Evolutionary conservation across 495 filamentous ascomycete genomes (phyloP).

Genomic region (Trichoderma erinaceum): DNA sequence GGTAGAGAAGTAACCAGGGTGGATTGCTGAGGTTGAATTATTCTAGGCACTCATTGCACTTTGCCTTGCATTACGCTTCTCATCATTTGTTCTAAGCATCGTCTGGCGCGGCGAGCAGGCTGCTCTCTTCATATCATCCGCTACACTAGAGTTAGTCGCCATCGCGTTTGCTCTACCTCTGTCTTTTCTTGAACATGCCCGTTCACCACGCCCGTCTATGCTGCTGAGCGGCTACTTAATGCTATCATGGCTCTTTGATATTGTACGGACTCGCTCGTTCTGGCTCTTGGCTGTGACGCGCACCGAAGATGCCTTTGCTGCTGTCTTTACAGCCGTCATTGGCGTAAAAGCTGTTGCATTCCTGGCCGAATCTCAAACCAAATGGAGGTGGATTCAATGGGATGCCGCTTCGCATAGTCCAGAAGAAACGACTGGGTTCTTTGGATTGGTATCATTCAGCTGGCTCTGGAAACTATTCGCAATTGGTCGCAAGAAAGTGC

Average conservation of each 20-base stretch:
- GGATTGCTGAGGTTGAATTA: conserved; percentile 24
- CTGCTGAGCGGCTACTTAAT: conserved; percentile 56
- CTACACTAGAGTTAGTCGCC: conserved; percentile 21
- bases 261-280: conserved; percentile 48
- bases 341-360: conserved; percentile 45
- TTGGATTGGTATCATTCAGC: conserved; percentile 46
- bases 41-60: background rate
- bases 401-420: conserved; percentile 42
- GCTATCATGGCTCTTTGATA: conserved; percentile 53
- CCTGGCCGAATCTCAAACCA: conserved; percentile 50
- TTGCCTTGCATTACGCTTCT: background rate
- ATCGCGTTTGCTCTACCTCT: conserved; percentile 39
- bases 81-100: background rate
- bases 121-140: background rate
- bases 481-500: conserved; percentile 36
- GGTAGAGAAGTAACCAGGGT: too few species aligned
- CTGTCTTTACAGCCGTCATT: conserved; percentile 43
- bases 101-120: background rate
- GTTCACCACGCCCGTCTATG: conserved; percentile 49
- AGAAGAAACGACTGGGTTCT: conserved; percentile 54
- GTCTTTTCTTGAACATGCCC: conserved; percentile 52
- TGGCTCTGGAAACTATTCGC: conserved; percentile 55
- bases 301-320: conserved; percentile 27
- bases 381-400: conserved; percentile 35
- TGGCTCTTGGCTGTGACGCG: conserved; percentile 43